Evolutionary conservation across 495 filamentous ascomycete genomes (phyloP), one percentile per base, ranked within the genome.

Genomic region (Penicillium coprophilum): DNA sequence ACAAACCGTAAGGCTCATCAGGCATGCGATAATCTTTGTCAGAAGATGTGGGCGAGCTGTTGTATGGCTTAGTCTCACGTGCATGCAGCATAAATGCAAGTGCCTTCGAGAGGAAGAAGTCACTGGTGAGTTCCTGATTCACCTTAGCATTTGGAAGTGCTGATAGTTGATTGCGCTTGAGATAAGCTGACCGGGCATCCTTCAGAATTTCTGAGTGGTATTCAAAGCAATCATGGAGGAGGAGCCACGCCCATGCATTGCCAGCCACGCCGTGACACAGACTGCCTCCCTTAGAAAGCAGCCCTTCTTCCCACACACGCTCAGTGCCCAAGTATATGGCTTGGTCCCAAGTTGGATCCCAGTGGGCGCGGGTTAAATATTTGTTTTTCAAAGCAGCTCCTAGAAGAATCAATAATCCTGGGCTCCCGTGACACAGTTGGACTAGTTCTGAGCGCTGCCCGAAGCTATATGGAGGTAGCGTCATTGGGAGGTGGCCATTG

Each of bases 251-350:
- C 71, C 70, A 77, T 32, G 67, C 72, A 51, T 81, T 80, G 17
- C 78, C 77, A 1, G 75, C 56, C 41, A 79, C 69, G 0, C 76
- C 78, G 52, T 81, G 78, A 51, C 78, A 80, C 7, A 80, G 44
- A 44, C 74, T 69, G 0, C 75, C 75, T 20, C 78, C 78, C 53
- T 80, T 80, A n/a, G 67, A 71, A 6, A 80, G 64, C 1, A 80
- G 60, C 1, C 77, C 76, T 64, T 81, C 70, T 50, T 76, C 66
- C 78, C 78, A 80, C 9, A 75, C 61, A n/a, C 70, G 67, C 24
- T 76, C 58, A n/a, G 67, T 70, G 10, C 66, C 70, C 19, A 70
- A 49, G 34, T 63, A 61, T 19, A 72, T 67, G 7, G 73, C 65
- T 49, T 70, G 58, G 20, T 79, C 69, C 75, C 75, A 81, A 21